Evolutionary conservation across 495 filamentous ascomycete species (phyloP).

Genomic region (Lophiotrema nucula): DNA sequence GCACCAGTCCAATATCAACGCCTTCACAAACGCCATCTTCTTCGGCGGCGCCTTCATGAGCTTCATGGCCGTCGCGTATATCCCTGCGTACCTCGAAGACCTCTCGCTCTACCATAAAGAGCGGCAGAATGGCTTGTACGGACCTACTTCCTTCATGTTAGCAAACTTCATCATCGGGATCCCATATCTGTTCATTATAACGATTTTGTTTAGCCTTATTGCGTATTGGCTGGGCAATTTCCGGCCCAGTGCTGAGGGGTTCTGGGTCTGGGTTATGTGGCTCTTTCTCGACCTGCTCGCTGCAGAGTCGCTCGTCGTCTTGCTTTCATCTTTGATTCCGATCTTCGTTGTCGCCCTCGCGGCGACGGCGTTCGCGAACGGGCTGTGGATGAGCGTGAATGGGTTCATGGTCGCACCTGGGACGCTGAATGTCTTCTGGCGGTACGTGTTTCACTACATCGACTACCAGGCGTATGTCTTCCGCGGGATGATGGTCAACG

Average conservation of each 20-base stretch:
- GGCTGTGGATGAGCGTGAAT: constrained; percentile 80
- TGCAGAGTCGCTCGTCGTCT: constrained; percentile 75
- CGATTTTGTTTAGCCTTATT: constrained; percentile 69
- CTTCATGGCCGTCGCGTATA: constrained; percentile 85
- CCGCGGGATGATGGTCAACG: constrained; percentile 89
- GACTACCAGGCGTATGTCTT: constrained; percentile 82
- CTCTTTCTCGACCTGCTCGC: constrained; percentile 81
- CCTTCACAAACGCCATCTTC: constrained; percentile 80
- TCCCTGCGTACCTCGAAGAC: constrained; percentile 80
- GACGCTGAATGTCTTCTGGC: constrained; percentile 76
- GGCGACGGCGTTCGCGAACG: constrained; percentile 76
- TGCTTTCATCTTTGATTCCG: constrained; percentile 68
- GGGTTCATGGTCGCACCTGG: constrained; percentile 74
- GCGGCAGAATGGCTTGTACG: constrained; percentile 77
- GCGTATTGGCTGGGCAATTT: constrained; percentile 81
- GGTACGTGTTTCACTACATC: constrained; percentile 81
- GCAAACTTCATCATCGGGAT: constrained; percentile 80
- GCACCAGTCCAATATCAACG: constrained; percentile 66
- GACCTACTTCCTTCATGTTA: constrained; percentile 65
- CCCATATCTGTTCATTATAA: constrained; percentile 74
- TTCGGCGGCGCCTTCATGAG: constrained; percentile 85
- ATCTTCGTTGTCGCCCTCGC: constrained; percentile 76
- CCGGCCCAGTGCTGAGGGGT: constrained; percentile 60
- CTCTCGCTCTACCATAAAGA: constrained; percentile 71
- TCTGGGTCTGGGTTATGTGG: constrained; percentile 82